Base-by-base conservation (phyloP, 148 eudicot species). In the Fagopyrum tataricum region DNA sequence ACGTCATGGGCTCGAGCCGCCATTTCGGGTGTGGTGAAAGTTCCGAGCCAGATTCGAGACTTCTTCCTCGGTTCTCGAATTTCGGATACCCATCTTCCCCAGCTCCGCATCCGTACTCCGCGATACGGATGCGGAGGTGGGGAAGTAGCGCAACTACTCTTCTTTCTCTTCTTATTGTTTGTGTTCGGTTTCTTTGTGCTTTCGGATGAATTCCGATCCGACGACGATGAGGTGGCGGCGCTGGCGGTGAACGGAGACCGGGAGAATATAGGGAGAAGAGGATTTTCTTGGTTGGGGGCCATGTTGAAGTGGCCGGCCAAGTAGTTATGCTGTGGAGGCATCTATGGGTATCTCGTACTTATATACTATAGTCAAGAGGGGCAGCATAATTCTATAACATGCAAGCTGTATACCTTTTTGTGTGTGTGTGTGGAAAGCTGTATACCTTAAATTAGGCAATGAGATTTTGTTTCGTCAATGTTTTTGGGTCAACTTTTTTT, bases 21-120 rank as follows among this genome's bases (percentile, higher is more conserved):
- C 88, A 85, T 85, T 20, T 83, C 86, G 0, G 88, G 71, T 2
- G 84, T 83, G 18, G 79, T 75, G 31, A 78, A 85, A 0, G 88
- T 83, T 6, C 88, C 88, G 13, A 85, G 84, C 88, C 88, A 85
- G 72, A 85, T 85, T 59, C 88, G 75, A 1, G 86, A 83, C n/a
- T 81, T 83, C 43, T 85, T 85, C 49, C 78, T 79, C 4, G 88
- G 86, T 49, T 85, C 83, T 0, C 88, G 82, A 24, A 85, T 85
- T 58, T 85, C 88, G 0, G 88, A 85, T 39, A 85, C 88, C 88
- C 88, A 85, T 46, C 82, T 85, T 10, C 88, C 88, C 88, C 88
- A 85, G 21, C 67, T 83, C 21, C 88, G 68, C 81, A 72, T 81
- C 37, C 88, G 76, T 17, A 85, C 88, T 3, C 88, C 88, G 10